Conservation (phyloP, 495 filamentous ascomycete species). For the Podospora tetraspora region DNA sequence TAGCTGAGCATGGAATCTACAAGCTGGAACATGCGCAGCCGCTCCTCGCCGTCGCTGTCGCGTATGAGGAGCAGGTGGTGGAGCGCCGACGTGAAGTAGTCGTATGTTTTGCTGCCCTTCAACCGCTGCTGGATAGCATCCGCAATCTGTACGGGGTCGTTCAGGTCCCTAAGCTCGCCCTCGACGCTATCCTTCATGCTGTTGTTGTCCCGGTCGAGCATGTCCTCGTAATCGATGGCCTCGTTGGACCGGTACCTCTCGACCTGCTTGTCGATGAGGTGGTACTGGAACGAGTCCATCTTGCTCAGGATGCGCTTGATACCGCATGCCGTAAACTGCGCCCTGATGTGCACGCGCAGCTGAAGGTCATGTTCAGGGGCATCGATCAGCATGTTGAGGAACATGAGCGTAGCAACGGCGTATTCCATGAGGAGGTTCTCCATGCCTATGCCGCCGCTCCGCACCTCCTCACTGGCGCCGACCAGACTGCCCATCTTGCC, state of each 20-base stretch:
- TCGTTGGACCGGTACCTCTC: conserved; percentile 91
- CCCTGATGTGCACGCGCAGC: conserved; percentile 86
- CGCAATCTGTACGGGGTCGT: conserved; percentile 85
- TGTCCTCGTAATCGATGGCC: conserved; percentile 95
- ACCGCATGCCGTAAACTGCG: conserved; percentile 93
- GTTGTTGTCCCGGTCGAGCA: conserved; percentile 83
- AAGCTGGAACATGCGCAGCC: conserved; percentile 93
- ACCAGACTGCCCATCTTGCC: conserved; percentile 98
- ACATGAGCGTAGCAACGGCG: conserved; percentile 86
- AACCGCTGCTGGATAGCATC: conserved; percentile 89
- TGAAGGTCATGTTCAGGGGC: conserved; percentile 84
- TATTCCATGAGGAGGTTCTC: conserved; percentile 99
- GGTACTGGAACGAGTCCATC: conserved; percentile 98
- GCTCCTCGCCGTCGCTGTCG: conserved; percentile 88
- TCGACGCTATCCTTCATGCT: conserved; percentile 88
- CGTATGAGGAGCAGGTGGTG: conserved; percentile 93
- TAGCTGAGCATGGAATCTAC: conserved; percentile 98
- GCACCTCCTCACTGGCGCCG: conserved; percentile 92
- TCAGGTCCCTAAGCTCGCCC: conserved; percentile 88
- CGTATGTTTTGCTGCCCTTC: conserved; percentile 74
- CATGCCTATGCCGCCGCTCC: conserved; percentile 96
- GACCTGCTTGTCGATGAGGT: conserved; percentile 96
- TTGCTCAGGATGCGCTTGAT: conserved; percentile 91
- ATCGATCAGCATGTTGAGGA: conserved; percentile 96
- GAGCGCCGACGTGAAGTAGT: conserved; percentile 93